phyloP scores from a whole-genome alignment of 208 protist genomes.

The Trypanosoma mega region DNA sequence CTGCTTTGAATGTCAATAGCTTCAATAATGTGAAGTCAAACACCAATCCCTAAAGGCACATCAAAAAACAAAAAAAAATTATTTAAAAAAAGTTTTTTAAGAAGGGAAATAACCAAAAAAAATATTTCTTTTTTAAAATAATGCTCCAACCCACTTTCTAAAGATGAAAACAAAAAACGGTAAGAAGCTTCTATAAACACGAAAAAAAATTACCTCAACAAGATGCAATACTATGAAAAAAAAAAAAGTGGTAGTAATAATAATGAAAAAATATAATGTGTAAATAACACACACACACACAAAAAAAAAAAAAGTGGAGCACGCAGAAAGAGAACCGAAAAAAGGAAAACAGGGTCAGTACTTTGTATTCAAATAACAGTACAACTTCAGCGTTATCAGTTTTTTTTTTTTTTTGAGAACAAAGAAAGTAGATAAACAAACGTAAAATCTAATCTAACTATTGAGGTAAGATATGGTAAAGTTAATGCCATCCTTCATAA shows the following conservation, averaged over 20 bases:
- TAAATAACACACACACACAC: not conserved
- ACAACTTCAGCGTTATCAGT: not conserved
- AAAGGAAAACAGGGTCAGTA: not conserved
- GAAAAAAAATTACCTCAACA: not conserved
- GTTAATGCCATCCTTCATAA: slow-evolving; percentile 14
- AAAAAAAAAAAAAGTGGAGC: slow-evolving; percentile 1
- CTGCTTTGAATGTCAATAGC: too few species aligned
- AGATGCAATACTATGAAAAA: not conserved
- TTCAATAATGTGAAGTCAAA: too few species aligned
- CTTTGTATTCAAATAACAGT: not conserved
- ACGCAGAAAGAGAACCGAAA: not conserved
- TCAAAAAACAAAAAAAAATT: too few species aligned
- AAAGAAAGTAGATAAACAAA: slow-evolving; percentile 1
- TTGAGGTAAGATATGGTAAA: not conserved
- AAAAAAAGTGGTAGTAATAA: too few species aligned
- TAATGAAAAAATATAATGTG: slow-evolving; percentile 1
- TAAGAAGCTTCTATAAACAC: not conserved
- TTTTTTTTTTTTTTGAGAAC: too few species aligned
- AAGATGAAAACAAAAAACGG: too few species aligned
- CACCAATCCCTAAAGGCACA: too few species aligned
- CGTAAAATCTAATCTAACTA: not conserved
- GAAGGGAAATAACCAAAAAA: too few species aligned
- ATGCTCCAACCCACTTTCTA: too few species aligned
- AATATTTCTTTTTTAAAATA: too few species aligned
- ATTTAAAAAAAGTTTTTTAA: too few species aligned